These are phyloP conservation scores for Pythium angustatum DNA, from an alignment of 352 stramenopile species.

Conservation along the genomic window DNA sequence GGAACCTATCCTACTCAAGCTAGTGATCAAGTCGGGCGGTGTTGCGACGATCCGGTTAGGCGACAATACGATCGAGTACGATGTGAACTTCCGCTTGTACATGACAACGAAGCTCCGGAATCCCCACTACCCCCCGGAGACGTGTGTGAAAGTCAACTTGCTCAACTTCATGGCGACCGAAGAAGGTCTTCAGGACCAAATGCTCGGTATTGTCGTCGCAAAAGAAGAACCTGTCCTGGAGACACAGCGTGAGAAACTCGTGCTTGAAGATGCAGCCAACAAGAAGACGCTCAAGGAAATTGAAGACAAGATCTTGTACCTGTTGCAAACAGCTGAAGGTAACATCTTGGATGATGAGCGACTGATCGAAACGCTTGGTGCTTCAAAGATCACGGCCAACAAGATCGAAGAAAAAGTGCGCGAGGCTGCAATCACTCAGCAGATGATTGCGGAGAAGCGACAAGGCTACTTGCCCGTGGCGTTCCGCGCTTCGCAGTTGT, in stretches of 20 bases:
- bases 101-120: slow-evolving; percentile 95
- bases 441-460: slow-evolving; percentile 92
- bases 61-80: slow-evolving; percentile 95
- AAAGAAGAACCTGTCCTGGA: slow-evolving; percentile 94
- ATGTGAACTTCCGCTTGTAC: slow-evolving; percentile 92
- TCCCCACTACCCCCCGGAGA: slow-evolving; percentile 94
- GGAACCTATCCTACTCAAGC: slow-evolving; percentile 93
- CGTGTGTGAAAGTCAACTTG: slow-evolving; percentile 96
- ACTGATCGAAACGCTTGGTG: slow-evolving; percentile 93
- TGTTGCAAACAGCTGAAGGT: slow-evolving; percentile 91
- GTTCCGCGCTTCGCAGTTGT: slow-evolving; percentile 89
- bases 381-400: slow-evolving; percentile 93
- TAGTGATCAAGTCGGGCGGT: slow-evolving; percentile 89
- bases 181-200: slow-evolving; percentile 95
- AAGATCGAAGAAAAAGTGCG: slow-evolving; percentile 95
- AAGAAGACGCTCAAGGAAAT: slow-evolving; percentile 96
- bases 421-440: slow-evolving; percentile 90
- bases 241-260: slow-evolving; percentile 90
- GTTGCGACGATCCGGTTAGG: slow-evolving; percentile 91
- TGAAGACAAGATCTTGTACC: slow-evolving; percentile 95
- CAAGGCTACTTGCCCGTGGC: slow-evolving; percentile 92
- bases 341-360: slow-evolving; percentile 96
- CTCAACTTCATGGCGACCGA: slow-evolving; percentile 97
- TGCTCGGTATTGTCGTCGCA: slow-evolving; percentile 94
- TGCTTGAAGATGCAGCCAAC: slow-evolving; percentile 94